These are phyloP conservation scores for Nigrospora osmanthi DNA, from an alignment of 2,329 filamentous ascomycete genomes.

Conservation along the genomic window DNA sequence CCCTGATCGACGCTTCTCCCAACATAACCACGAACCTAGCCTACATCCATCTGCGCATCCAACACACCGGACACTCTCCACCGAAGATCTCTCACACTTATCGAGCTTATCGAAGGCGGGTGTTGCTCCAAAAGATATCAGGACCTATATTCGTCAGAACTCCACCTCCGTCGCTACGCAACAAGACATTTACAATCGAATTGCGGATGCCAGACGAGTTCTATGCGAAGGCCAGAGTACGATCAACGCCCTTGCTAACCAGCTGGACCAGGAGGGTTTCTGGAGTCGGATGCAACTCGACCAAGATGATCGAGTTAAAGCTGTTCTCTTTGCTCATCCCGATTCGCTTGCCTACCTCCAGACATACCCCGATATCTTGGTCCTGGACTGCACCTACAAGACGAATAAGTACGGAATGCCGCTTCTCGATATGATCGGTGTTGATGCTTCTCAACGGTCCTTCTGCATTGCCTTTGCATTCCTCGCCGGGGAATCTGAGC, in stretches of 20 bases:
- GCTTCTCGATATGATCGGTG: slow-evolving; percentile 13
- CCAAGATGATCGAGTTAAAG: slow-evolving; percentile 7
- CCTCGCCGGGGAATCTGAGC: slow-evolving; percentile 7
- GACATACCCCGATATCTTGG: slow-evolving; percentile 8
- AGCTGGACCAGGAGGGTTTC: slow-evolving; percentile 11
- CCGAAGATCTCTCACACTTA: slow-evolving; percentile 1
- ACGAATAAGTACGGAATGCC: slow-evolving; percentile 14
- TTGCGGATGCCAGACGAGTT: slow-evolving; percentile 7
- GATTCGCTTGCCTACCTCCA: slow-evolving; percentile 12
- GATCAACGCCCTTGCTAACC: slow-evolving; percentile 12
- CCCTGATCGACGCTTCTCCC: slow-evolving; percentile 2
- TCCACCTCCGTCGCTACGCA: slow-evolving; percentile 8
- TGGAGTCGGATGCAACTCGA: slow-evolving; percentile 9
- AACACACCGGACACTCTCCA: not conserved
- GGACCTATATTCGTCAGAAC: slow-evolving; percentile 5
- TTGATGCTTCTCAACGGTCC: slow-evolving; percentile 10
- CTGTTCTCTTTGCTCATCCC: slow-evolving; percentile 14
- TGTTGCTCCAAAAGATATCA: slow-evolving; percentile 8
- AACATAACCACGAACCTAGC: slow-evolving; percentile 5
- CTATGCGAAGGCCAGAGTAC: slow-evolving; percentile 8
- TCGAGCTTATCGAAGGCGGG: slow-evolving; percentile 5
- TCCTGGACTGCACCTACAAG: slow-evolving; percentile 15
- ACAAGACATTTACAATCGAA: slow-evolving; percentile 14
- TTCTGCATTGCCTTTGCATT: slow-evolving; percentile 17
- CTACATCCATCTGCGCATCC: slow-evolving; percentile 1